A percentile compares a stretch with the other conserved stretches of the same genome.
Conservation (phyloP, 2,329 filamentous ascomycete genomes). For the Aspergillus nomiae region DNA sequence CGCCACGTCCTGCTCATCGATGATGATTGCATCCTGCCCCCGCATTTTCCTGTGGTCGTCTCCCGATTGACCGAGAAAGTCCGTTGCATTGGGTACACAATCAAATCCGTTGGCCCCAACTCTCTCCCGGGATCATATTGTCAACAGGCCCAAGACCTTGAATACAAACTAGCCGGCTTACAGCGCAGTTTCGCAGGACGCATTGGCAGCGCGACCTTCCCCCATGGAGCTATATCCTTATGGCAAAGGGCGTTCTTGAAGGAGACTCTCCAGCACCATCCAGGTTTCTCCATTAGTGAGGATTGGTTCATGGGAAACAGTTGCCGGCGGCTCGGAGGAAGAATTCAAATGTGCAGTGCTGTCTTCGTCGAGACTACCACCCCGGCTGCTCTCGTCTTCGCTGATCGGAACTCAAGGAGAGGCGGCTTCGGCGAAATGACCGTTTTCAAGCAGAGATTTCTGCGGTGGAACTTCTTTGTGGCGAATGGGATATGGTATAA, state of each 20-base stretch:
- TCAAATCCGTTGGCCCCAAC: slow-evolving; percentile 47
- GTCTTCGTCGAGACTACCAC: slow-evolving; percentile 57
- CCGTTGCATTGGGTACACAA: slow-evolving; percentile 53
- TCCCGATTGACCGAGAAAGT: slow-evolving; percentile 46
- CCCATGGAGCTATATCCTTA: slow-evolving; percentile 54
- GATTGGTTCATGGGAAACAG: slow-evolving; percentile 58
- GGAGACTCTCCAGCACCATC: slow-evolving; percentile 50
- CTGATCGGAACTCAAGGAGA: slow-evolving; percentile 41
- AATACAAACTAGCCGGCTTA: slow-evolving; percentile 55
- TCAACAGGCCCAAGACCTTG: slow-evolving; percentile 54
- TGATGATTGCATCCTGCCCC: slow-evolving; percentile 52
- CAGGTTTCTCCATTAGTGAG: slow-evolving; percentile 53
- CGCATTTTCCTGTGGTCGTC: slow-evolving; percentile 51
- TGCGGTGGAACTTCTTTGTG: slow-evolving; percentile 57
- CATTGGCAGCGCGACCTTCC: slow-evolving; percentile 52
- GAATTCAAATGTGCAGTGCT: slow-evolving; percentile 53
- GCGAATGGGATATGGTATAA: slow-evolving; percentile 53
- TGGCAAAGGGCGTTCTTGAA: slow-evolving; percentile 53
- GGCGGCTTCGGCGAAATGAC: slow-evolving; percentile 58
- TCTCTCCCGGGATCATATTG: slow-evolving; percentile 40
- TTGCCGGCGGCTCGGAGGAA: slow-evolving; percentile 46
- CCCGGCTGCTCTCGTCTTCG: slow-evolving; percentile 45
- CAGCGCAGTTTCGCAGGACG: slow-evolving; percentile 48
- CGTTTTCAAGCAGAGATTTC: slow-evolving; percentile 54
- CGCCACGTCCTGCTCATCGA: slow-evolving; percentile 53